phyloP scores from a whole-genome alignment of 352 stramenopile genomes.

The Phytophthora hybrid region DNA sequence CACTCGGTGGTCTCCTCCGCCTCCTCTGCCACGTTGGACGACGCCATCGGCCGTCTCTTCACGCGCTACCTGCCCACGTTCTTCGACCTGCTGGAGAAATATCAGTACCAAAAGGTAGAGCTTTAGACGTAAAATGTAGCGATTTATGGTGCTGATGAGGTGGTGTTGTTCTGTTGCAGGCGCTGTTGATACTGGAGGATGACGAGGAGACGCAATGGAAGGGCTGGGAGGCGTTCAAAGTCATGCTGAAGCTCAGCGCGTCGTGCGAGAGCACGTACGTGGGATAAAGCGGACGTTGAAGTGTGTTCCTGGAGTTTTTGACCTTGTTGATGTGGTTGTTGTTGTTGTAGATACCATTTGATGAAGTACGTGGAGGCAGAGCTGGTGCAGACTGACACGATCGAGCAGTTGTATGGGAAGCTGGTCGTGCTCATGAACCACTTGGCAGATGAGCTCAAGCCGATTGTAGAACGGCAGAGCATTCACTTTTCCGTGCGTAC shows the following conservation, averaged over 20 bases:
- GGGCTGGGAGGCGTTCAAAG: conserved; percentile 55
- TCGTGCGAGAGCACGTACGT: conserved; percentile 76
- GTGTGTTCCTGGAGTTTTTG: too few species aligned
- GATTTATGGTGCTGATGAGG: neutral
- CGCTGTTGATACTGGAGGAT: conserved; percentile 50
- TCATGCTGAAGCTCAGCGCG: conserved; percentile 67
- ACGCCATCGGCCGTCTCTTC: conserved; percentile 58
- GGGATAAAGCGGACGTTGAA: neutral
- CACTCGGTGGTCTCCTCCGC: conserved; percentile 28
- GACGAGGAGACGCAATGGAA: conserved; percentile 57
- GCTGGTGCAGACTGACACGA: conserved; percentile 59
- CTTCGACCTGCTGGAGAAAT: conserved; percentile 69
- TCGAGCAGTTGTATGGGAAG: conserved; percentile 72
- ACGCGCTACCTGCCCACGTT: conserved; percentile 63
- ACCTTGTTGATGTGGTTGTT: neutral
- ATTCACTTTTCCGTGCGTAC: conserved; percentile 41
- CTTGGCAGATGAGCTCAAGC: conserved; percentile 61
- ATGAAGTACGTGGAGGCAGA: conserved; percentile 76
- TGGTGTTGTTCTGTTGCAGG: conserved; percentile 29
- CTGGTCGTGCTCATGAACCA: conserved; percentile 68
- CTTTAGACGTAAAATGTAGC: neutral
- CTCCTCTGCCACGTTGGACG: conserved; percentile 43
- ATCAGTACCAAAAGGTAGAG: conserved; percentile 58
- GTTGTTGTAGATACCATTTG: conserved; percentile 57
- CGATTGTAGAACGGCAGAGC: conserved; percentile 47